phyloP scores from a whole-genome alignment of 768 basidiomycete genomes.

The Pilatotrama ljubarskyi region DNA sequence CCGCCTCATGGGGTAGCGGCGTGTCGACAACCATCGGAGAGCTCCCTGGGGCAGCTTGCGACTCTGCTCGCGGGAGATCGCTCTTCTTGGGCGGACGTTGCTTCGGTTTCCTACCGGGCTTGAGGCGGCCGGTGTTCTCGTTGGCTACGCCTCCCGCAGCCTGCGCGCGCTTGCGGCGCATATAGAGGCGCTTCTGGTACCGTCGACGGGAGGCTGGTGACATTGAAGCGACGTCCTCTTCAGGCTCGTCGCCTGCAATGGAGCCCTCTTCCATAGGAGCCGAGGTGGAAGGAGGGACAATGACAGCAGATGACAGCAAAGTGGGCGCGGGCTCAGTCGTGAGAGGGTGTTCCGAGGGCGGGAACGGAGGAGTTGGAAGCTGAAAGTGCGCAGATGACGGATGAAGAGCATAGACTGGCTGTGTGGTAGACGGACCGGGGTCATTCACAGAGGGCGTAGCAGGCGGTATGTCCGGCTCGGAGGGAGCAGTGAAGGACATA shows the following conservation, averaged over 20 bases:
- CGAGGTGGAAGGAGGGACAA: background rate
- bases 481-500: background rate
- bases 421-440: too few species aligned
- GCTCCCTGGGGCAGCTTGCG: background rate
- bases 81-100: background rate
- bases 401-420: background rate
- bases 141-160: conserved; percentile 38
- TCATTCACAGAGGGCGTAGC: too few species aligned
- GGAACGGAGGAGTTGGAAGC: background rate
- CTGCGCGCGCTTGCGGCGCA: conserved; percentile 68
- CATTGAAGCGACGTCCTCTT: conserved; percentile 26
- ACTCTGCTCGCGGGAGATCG: background rate
- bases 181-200: conserved; percentile 63
- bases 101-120: conserved; percentile 39
- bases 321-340: background rate
- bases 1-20: background rate
- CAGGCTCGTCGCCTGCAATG: conserved; percentile 5
- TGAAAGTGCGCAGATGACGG: background rate
- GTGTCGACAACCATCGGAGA: background rate
- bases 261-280: background rate
- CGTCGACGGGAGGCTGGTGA: conserved; percentile 55
- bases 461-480: background rate
- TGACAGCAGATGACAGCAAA: background rate
- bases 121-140: conserved; percentile 36
- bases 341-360: background rate